Conservation (phyloP, 192 early-diverging fungal genomes). For the Backusella sp. region DNA sequence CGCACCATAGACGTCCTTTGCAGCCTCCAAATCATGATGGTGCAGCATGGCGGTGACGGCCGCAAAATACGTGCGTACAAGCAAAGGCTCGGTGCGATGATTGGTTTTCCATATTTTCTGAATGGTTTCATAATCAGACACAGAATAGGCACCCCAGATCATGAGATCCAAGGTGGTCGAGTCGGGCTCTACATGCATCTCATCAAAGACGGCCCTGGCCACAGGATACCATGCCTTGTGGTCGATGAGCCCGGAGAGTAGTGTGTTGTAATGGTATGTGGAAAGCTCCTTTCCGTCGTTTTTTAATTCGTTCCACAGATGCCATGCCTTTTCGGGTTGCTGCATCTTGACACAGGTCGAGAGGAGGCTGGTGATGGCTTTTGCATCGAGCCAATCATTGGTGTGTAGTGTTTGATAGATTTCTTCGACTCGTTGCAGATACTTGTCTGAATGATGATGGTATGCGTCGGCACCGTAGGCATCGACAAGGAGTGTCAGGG, state of each 20-base stretch:
- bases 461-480: slow-evolving; percentile 14
- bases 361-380: slow-evolving; percentile 5
- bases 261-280: slow-evolving; percentile 21
- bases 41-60: background rate
- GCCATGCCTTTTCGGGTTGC: slow-evolving; percentile 15
- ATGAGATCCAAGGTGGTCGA: slow-evolving; percentile 15
- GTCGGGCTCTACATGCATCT: slow-evolving; percentile 15
- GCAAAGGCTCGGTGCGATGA: background rate
- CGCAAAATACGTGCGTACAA: slow-evolving; percentile 12
- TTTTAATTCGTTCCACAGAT: slow-evolving; percentile 11
- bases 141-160: slow-evolving; percentile 7
- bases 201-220: slow-evolving; percentile 11
- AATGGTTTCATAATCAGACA: slow-evolving; percentile 11
- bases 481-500: slow-evolving; percentile 7
- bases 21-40: background rate
- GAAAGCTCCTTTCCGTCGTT: background rate
- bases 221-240: slow-evolving; percentile 12
- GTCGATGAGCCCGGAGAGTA: background rate
- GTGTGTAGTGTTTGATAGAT: background rate
- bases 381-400: background rate
- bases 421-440: background rate
- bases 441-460: background rate
- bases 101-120: background rate
- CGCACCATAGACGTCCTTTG: slow-evolving; percentile 1
- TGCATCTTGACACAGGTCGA: background rate